Evolutionary conservation across 2,329 filamentous ascomycete genomes (phyloP), one percentile per base, ranked within the genome.

Genomic region (Biscogniauxia mediterranea): DNA sequence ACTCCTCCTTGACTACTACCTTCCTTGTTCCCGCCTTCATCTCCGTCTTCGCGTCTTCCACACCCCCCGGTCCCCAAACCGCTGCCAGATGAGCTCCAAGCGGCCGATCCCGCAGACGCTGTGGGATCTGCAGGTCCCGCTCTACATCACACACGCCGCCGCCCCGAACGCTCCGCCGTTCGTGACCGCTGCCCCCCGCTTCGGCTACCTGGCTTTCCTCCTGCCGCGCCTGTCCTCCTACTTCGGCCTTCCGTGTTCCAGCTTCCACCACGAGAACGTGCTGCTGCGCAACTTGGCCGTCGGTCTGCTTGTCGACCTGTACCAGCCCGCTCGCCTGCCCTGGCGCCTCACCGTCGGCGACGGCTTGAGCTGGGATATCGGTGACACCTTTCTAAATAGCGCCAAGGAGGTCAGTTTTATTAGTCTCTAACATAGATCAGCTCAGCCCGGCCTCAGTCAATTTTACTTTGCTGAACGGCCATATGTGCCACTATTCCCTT

Each of bases 301-400:
- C 56, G 73, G 73, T 42, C 63, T 75, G 57, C 68, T 87, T 28
- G 76, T 82, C 56, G 85, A 87, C 67, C 76, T 87, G 25, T 87
- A 87, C 71, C 81, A 78, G 66, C 83, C 84, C 0, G 59, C 69
- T 17, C 20, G 20, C 19, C 71, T 85, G 56, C 84, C 85, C 1
- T 87, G 84, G 84, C 77, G 78, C 13, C 74, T 87, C 54, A 79
- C 79, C 17, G 84, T 86, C 25, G 75, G 77, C 58, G 83, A 85
- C 61, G 84, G 83, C 19, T 70, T 80, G 32, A 81, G 80, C 55
- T 87, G 84, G 84, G 84, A 87, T 66, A 85, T 86, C 55, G 80
- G 76, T 51, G 85, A 87, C 71, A 87, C 85, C 0, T 89, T 88
- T 66, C 79, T 88, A 59, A 89, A 89, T 73, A 82, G 82, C 60